Conservation (phyloP, 1,284 basidiomycete genomes). For the Malassezia obtusa region DNA sequence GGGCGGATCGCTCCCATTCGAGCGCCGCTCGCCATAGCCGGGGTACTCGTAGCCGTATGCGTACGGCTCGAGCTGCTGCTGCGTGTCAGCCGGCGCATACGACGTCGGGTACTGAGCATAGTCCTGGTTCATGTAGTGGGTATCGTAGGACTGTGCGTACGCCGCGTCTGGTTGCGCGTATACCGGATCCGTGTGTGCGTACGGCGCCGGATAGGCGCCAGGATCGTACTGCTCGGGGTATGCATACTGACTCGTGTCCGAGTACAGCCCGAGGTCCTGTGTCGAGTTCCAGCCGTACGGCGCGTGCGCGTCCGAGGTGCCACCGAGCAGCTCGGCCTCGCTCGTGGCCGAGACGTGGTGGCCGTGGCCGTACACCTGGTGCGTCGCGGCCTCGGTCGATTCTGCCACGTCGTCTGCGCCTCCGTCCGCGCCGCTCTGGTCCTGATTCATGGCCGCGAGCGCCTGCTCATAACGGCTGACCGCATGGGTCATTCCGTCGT, state of each 20-base stretch:
- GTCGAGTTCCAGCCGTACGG: neutral
- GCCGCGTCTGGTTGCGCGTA: no score
- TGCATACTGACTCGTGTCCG: neutral
- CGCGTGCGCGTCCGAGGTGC: neutral
- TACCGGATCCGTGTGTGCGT: neutral
- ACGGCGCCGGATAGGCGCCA: neutral
- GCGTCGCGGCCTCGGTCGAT: neutral
- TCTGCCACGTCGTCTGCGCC: neutral
- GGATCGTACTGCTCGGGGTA: neutral
- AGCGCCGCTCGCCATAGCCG: neutral
- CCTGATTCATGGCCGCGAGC: conserved; percentile 1
- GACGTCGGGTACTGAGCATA: neutral
- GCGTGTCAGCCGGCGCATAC: neutral
- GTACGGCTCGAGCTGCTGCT: neutral
- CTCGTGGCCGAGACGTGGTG: neutral
- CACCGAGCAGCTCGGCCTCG: conserved; percentile 2
- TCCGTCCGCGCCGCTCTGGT: no score
- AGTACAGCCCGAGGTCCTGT: neutral
- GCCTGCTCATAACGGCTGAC: conserved; percentile 3
- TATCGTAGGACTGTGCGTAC: neutral
- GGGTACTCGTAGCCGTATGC: neutral
- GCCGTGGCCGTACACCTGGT: neutral
- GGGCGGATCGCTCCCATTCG: neutral
- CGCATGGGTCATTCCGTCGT: no score
- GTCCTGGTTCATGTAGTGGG: neutral